phyloP scores from a whole-genome alignment of 2,329 filamentous ascomycete genomes.

The Dactylella cylindrospora region DNA sequence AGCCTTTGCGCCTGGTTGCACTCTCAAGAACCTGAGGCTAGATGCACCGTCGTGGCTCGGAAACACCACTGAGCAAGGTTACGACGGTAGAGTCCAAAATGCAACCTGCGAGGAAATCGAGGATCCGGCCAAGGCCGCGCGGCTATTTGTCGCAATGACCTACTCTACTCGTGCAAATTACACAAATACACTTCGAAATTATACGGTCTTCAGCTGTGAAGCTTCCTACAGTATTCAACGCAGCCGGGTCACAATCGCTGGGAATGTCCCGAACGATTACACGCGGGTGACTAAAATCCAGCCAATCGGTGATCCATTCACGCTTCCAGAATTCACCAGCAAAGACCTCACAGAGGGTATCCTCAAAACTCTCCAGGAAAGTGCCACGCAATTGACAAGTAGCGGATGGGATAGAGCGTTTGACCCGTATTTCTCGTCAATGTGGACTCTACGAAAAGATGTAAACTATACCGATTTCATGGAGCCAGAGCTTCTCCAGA shows the following conservation, averaged over 20 bases:
- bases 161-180: slow-evolving; percentile 30
- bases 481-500: slow-evolving; percentile 27
- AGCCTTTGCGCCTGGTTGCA: slow-evolving; percentile 25
- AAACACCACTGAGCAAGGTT: slow-evolving; percentile 20
- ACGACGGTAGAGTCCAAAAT: slow-evolving; percentile 31
- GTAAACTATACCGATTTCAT: slow-evolving; percentile 31
- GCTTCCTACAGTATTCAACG: slow-evolving; percentile 19
- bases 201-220: slow-evolving; percentile 31
- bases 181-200: slow-evolving; percentile 27
- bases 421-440: slow-evolving; percentile 25
- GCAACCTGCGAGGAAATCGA: slow-evolving; percentile 29
- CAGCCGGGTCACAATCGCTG: slow-evolving; percentile 11
- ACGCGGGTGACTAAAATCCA: slow-evolving; percentile 8
- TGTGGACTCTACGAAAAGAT: slow-evolving; percentile 4
- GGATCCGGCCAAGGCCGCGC: slow-evolving; percentile 12
- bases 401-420: slow-evolving; percentile 12
- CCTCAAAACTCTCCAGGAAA: neutral
- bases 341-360: slow-evolving; percentile 32
- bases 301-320: neutral
- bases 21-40: slow-evolving; percentile 17
- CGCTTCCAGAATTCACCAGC: slow-evolving; percentile 8
- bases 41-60: slow-evolving; percentile 30
- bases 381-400: neutral
- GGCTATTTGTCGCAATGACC: slow-evolving; percentile 30
- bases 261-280: slow-evolving; percentile 26